phyloP scores from a whole-genome alignment of 164 flowering plant species.

The Akebia trifoliata region DNA sequence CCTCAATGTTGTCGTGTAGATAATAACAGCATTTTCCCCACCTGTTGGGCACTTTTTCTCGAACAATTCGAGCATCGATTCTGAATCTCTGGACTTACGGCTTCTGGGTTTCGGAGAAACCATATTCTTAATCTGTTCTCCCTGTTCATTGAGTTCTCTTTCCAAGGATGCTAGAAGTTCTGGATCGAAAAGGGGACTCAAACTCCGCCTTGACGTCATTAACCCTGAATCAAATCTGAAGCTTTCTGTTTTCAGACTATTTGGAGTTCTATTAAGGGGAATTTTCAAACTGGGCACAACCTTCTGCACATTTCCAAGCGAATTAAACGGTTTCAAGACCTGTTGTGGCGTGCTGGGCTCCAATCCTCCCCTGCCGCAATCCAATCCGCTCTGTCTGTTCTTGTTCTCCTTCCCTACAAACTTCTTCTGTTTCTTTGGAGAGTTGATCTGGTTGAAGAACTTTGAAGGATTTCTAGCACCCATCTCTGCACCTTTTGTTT shows the following conservation, averaged over 20 bases:
- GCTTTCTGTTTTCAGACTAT: slow-evolving; percentile 21
- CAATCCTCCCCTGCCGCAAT: slow-evolving; percentile 2
- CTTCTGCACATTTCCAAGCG: slow-evolving; percentile 30
- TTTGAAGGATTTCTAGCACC: slow-evolving; percentile 43
- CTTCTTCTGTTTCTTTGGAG: slow-evolving; percentile 50
- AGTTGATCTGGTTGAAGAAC: slow-evolving; percentile 38
- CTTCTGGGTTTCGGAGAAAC: slow-evolving; percentile 26
- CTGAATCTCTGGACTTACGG: slow-evolving; percentile 18
- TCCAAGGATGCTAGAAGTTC: slow-evolving; percentile 54
- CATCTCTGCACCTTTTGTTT: slow-evolving; percentile 32
- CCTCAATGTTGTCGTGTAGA: slow-evolving; percentile 87
- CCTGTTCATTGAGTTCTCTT: slow-evolving; percentile 48
- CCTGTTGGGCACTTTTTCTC: slow-evolving; percentile 70
- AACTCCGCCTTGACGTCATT: slow-evolving; percentile 35
- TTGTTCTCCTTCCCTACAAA: slow-evolving; percentile 72
- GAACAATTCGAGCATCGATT: slow-evolving; percentile 33
- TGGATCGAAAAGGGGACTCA: slow-evolving; percentile 77
- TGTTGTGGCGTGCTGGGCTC: slow-evolving; percentile 44
- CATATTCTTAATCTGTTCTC: slow-evolving; percentile 61
- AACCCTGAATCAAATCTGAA: slow-evolving; percentile 26
- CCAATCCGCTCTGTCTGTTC: slow-evolving; percentile 13
- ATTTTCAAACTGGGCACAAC: slow-evolving; percentile 29
- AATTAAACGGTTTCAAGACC: slow-evolving; percentile 32
- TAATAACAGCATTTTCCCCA: slow-evolving; percentile 60
- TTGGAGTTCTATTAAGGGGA: slow-evolving; percentile 18